These are phyloP conservation scores for Naganishia cerealis DNA, from an alignment of 1,284 basidiomycete genomes.

Conservation along the genomic window DNA sequence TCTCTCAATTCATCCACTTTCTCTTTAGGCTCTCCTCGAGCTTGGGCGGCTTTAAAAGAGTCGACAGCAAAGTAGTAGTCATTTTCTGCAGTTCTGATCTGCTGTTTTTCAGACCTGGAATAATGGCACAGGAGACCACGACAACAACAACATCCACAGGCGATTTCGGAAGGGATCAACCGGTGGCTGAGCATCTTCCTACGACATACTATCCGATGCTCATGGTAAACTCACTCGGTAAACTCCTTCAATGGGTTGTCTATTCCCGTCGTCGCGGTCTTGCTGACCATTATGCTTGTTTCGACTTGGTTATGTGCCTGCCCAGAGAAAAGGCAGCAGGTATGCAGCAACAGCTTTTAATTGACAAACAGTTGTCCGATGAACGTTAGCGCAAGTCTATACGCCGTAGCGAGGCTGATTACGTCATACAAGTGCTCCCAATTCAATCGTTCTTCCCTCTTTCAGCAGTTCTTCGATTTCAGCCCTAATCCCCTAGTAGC, in stretches of 20 bases:
- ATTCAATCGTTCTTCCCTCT: no score
- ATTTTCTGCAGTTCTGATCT: slow-evolving; percentile 18
- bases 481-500: no score
- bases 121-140: background rate
- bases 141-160: background rate
- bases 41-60: slow-evolving; percentile 19
- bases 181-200: background rate
- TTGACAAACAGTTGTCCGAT: background rate
- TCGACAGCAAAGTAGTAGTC: slow-evolving; percentile 6
- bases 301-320: background rate
- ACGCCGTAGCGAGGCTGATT: no score
- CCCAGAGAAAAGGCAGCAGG: background rate
- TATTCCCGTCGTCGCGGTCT: slow-evolving; percentile 20
- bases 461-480: no score
- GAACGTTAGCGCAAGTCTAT: background rate
- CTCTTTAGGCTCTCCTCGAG: slow-evolving; percentile 18
- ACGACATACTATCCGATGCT: no score
- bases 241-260: slow-evolving; percentile 26
- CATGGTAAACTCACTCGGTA: slow-evolving; percentile 2
- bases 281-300: background rate
- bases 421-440: no score
- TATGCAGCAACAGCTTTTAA: background rate
- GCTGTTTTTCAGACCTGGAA: slow-evolving; percentile 10
- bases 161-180: background rate
- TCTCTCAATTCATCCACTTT: slow-evolving; percentile 24